A percentile compares a stretch with the other conserved stretches of the same genome.
Conservation (phyloP, 345 rosid genomes). For the Eucalyptus decipiens region DNA sequence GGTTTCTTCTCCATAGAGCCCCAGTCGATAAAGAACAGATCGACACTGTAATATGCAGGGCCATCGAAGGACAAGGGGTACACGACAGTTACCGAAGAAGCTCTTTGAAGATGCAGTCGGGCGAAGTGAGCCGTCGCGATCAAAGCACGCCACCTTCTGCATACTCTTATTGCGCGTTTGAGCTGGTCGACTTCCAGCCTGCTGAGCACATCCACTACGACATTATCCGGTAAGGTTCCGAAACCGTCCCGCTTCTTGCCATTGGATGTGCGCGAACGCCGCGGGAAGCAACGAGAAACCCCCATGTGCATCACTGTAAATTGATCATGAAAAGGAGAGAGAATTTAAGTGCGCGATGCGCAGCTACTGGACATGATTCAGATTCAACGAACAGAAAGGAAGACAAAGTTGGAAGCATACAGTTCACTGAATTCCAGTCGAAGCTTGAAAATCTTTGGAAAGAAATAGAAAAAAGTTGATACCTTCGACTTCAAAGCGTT, state of each 20-base stretch:
- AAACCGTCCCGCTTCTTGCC: not conserved
- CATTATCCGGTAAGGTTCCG: not conserved
- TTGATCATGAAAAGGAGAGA: not conserved
- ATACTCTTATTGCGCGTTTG: not conserved
- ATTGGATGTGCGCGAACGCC: not conserved
- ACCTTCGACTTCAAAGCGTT: not conserved
- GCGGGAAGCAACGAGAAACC: not conserved
- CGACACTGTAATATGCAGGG: not conserved
- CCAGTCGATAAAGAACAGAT: not conserved
- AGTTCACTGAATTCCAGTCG: not conserved
- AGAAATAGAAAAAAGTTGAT: not conserved
- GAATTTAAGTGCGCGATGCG: not conserved
- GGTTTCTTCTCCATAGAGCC: not conserved
- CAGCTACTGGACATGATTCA: not conserved
- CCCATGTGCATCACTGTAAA: not conserved
- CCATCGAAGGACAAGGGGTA: not conserved
- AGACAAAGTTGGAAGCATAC: not conserved
- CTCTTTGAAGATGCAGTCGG: not conserved
- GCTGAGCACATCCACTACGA: not conserved
- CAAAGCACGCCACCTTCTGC: not conserved
- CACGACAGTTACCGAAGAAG: not conserved
- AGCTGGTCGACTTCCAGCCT: not conserved
- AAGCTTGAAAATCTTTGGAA: not conserved
- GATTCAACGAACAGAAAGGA: not conserved
- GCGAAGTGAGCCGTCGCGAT: not conserved